phyloP scores from a whole-genome alignment of 306 rosid species.

The Cucumis melo region DNA sequence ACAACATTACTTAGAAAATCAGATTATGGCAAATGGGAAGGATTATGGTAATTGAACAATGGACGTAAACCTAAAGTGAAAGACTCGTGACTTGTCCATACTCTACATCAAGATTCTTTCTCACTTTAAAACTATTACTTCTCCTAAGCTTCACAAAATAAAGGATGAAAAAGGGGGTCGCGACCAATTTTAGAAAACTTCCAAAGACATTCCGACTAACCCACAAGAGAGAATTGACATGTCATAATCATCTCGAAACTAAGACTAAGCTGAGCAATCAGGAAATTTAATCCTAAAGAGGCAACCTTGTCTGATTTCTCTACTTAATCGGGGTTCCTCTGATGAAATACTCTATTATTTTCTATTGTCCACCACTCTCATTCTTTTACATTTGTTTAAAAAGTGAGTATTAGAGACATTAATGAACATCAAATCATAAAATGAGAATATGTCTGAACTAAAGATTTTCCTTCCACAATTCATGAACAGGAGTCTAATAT shows the following conservation, averaged over 20 bases:
- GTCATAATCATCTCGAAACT: background rate
- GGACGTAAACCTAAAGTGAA: background rate
- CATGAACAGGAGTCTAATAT: background rate
- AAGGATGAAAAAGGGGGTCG: background rate
- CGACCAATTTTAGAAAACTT: background rate
- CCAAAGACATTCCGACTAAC: background rate
- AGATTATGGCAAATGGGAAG: background rate
- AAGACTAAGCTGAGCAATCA: background rate
- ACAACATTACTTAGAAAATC: background rate
- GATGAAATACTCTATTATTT: background rate
- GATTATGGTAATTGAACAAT: background rate
- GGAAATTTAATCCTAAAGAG: background rate
- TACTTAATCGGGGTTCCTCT: background rate
- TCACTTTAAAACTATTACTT: background rate
- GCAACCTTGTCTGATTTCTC: background rate
- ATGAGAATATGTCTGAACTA: background rate
- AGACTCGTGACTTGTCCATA: background rate
- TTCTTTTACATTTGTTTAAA: background rate
- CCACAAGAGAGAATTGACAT: background rate
- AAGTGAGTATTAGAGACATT: background rate
- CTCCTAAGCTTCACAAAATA: background rate
- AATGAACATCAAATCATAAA: background rate
- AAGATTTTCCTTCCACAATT: background rate
- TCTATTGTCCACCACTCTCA: background rate
- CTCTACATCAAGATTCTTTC: background rate